These are phyloP conservation scores for Candida albicans DNA, from an alignment of 1,139 yeast species.

Conservation along the genomic window DNA sequence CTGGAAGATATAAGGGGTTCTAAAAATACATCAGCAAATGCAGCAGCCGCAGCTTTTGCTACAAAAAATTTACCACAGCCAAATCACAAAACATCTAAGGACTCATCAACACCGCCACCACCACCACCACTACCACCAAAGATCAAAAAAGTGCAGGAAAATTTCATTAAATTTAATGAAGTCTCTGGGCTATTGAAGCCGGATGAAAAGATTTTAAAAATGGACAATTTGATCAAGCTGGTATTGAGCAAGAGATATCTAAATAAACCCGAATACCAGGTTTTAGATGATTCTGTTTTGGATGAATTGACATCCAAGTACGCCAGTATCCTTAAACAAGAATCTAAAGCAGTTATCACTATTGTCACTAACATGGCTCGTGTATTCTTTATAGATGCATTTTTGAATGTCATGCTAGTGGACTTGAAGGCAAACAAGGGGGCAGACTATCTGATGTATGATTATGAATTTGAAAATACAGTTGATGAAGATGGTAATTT, in stretches of 20 bases:
- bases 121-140: neutral
- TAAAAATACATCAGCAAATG: neutral
- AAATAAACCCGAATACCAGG: slow-evolving; percentile 22
- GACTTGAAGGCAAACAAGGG: slow-evolving; percentile 54
- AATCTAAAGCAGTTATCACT: slow-evolving; percentile 41
- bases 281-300: slow-evolving; percentile 36
- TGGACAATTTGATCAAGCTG: slow-evolving; percentile 43
- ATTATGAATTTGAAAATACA: slow-evolving; percentile 60
- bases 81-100: too few species aligned
- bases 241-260: slow-evolving; percentile 28
- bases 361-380: slow-evolving; percentile 51
- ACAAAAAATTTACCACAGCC: neutral
- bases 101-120: neutral
- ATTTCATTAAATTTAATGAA: slow-evolving; percentile 32
- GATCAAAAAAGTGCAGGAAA: slow-evolving; percentile 4
- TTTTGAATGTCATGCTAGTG: slow-evolving; percentile 40
- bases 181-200: slow-evolving; percentile 32
- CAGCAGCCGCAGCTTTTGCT: slow-evolving; percentile 6
- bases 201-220: slow-evolving; percentile 43
- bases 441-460: slow-evolving; percentile 71
- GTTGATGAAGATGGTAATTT: slow-evolving; percentile 45
- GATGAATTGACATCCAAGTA: slow-evolving; percentile 44
- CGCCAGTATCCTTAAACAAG: slow-evolving; percentile 32
- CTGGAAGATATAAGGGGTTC: neutral
- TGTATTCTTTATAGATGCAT: slow-evolving; percentile 42